These are phyloP conservation scores for Aquilaria sinensis DNA, from an alignment of 345 rosid genomes.

Conservation along the genomic window DNA sequence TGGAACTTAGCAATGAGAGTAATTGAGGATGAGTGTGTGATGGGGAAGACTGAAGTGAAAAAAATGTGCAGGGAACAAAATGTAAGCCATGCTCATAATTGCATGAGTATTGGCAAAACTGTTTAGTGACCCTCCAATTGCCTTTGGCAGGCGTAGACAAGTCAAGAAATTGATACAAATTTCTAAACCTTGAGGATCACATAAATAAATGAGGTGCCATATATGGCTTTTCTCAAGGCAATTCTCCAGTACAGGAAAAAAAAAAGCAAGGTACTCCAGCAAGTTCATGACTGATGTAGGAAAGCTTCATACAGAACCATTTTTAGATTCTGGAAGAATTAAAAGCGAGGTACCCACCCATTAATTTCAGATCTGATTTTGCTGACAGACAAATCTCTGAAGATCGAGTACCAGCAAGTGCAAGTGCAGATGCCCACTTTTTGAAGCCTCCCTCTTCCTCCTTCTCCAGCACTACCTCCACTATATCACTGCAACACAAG, in stretches of 20 bases:
- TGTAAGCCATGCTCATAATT: too few species aligned
- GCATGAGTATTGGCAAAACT: too few species aligned
- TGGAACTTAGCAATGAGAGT: too few species aligned
- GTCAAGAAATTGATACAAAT: too few species aligned
- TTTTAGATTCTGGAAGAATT: not conserved
- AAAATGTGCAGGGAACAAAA: too few species aligned
- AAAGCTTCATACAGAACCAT: not conserved
- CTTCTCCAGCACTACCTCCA: constrained; percentile 52
- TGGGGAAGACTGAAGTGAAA: too few species aligned
- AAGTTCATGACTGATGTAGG: not conserved
- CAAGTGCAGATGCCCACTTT: constrained; percentile 62
- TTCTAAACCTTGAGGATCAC: too few species aligned
- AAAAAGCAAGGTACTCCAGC: not conserved
- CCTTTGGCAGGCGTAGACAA: too few species aligned
- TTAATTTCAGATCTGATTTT: constrained; percentile 57
- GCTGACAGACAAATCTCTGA: constrained; percentile 35
- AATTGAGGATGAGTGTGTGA: too few species aligned
- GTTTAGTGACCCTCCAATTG: too few species aligned
- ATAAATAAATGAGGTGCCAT: too few species aligned
- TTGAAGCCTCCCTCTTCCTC: constrained; percentile 46
- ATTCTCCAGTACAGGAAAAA: not conserved
- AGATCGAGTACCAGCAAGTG: constrained; percentile 33
- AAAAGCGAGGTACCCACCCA: constrained; percentile 35
- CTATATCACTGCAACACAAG: constrained; percentile 44
- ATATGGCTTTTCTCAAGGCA: too few species aligned